Evolutionary conservation across 805 yeast genomes (phyloP).

Genomic region (Lipomyces orientalis): DNA sequence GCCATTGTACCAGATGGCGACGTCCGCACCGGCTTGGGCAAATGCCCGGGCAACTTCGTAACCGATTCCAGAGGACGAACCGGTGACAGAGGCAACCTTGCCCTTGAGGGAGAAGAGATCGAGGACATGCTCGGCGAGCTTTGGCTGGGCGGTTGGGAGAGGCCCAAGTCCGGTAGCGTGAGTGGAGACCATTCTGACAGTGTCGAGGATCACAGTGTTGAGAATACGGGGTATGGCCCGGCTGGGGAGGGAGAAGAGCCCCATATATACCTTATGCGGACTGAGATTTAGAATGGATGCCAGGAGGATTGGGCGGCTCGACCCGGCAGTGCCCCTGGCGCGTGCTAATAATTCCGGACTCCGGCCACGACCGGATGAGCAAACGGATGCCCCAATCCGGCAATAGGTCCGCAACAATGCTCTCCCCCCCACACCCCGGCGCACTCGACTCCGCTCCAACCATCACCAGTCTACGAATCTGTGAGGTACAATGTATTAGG

Average conservation of each 20-base stretch:
- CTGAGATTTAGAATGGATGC: no score
- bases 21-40: constrained; percentile 71
- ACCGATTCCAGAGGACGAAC: constrained; percentile 62
- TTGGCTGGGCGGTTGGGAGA: constrained; percentile 62
- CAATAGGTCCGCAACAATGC: not conserved
- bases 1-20: constrained; percentile 71
- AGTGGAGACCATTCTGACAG: constrained; percentile 29
- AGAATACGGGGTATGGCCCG: not conserved
- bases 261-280: not conserved
- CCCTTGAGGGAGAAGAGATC: constrained; percentile 74
- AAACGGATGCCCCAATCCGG: not conserved
- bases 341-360: not conserved
- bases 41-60: constrained; percentile 55
- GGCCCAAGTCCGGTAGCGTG: constrained; percentile 47
- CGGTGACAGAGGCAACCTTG: constrained; percentile 53
- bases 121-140: constrained; percentile 57
- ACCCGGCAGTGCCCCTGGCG: not conserved
- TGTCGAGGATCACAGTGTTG: not conserved
- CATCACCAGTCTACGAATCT: not conserved
- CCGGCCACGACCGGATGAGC: not conserved
- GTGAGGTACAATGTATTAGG: not conserved
- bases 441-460: not conserved
- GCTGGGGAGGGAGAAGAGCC: not conserved
- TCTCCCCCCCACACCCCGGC: not conserved
- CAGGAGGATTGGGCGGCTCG: no score